Percentiles rank a stretch among this genome's conserved stretches.
Conservation (phyloP, 768 basidiomycete genomes). For the Kwoniella pini region DNA sequence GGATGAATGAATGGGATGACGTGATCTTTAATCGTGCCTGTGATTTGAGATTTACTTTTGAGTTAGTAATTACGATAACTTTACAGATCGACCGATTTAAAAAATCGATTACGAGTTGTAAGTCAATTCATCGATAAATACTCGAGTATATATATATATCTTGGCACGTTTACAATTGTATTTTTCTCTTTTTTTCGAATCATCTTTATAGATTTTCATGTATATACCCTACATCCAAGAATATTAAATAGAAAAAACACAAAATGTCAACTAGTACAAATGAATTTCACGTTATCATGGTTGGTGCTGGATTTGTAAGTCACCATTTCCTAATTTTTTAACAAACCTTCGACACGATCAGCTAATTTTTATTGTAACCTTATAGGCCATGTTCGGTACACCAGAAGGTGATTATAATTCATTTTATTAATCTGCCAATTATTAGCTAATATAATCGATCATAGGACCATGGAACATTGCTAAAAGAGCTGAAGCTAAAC, state of each 20-base stretch:
- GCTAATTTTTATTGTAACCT: not conserved
- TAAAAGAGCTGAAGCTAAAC: slow-evolving; percentile 63
- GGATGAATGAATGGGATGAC: no score
- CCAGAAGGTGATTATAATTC: slow-evolving; percentile 36
- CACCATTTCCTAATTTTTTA: not conserved
- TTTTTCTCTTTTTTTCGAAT: not conserved
- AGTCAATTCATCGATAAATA: not conserved
- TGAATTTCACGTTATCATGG: slow-evolving; percentile 34
- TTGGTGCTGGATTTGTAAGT: slow-evolving; percentile 44
- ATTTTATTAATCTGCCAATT: no score
- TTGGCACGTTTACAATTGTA: not conserved
- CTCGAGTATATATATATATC: not conserved
- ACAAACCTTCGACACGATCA: slow-evolving; percentile 2
- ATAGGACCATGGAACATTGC: slow-evolving; percentile 54
- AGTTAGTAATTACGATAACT: no score
- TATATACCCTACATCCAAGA: not conserved
- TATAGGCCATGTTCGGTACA: slow-evolving; percentile 47
- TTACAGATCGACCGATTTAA: no score
- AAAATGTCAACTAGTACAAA: not conserved
- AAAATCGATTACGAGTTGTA: slow-evolving; percentile 9
- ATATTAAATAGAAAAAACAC: not conserved
- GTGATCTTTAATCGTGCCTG: no score
- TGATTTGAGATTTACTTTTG: no score
- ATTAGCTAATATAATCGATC: not conserved
- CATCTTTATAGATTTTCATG: not conserved